A percentile compares a stretch with the other conserved stretches of the same genome.
Conservation (phyloP, 805 yeast genomes). For the Ogataea kodamae region DNA sequence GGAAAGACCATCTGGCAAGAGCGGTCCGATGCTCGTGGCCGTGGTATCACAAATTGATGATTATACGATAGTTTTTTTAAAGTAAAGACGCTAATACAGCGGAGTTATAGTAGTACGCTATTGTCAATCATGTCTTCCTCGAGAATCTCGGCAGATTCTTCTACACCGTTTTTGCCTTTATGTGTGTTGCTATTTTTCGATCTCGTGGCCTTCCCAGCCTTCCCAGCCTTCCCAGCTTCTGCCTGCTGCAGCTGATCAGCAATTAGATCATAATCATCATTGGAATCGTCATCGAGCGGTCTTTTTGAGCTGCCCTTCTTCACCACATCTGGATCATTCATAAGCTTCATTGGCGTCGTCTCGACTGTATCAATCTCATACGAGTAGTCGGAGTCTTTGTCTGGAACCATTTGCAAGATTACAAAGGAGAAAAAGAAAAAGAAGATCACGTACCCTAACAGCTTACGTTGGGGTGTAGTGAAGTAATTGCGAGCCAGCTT, state of each 20-base stretch:
- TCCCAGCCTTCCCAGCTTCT: slow-evolving; percentile 2
- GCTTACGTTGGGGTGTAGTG: slow-evolving; percentile 48
- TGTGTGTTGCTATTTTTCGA: slow-evolving; percentile 3
- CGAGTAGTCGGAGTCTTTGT: slow-evolving; percentile 19
- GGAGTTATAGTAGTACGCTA: slow-evolving; percentile 6
- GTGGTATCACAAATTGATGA: slow-evolving; percentile 43
- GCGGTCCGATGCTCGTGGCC: slow-evolving; percentile 65
- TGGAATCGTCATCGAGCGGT: slow-evolving; percentile 20
- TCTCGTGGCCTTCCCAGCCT: neutral
- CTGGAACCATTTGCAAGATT: slow-evolving; percentile 29
- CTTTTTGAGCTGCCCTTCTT: slow-evolving; percentile 19
- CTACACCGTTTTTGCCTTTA: slow-evolving; percentile 1
- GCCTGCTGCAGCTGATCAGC: slow-evolving; percentile 6
- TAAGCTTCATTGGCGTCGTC: slow-evolving; percentile 19
- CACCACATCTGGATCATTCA: slow-evolving; percentile 10
- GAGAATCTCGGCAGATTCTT: slow-evolving; percentile 10
- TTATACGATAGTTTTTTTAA: too few species aligned
- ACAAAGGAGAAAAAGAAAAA: slow-evolving; percentile 33
- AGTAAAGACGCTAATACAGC: too few species aligned
- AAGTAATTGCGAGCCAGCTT: slow-evolving; percentile 27
- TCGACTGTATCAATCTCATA: slow-evolving; percentile 21
- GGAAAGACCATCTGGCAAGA: slow-evolving; percentile 98
- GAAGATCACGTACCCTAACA: slow-evolving; percentile 36
- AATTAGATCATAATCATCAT: slow-evolving; percentile 15
- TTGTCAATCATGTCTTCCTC: slow-evolving; percentile 21